Conservation (phyloP, 1,139 yeast species). For the Magnusiomyces suaveolens region DNA sequence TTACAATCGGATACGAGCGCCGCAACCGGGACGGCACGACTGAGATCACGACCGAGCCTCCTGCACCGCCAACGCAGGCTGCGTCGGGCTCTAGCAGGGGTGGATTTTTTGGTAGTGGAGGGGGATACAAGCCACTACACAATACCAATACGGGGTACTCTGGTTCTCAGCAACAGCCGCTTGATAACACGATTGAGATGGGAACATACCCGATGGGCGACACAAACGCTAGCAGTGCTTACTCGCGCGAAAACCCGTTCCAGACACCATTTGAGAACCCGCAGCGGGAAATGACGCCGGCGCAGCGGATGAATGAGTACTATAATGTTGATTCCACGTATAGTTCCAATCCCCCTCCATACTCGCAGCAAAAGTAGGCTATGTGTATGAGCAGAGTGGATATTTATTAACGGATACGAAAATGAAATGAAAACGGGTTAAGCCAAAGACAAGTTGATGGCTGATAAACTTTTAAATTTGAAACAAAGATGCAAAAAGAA, state of each 20-base stretch:
- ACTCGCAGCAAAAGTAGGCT: too few relatives aligned
- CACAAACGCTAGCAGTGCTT: background rate
- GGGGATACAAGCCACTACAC: background rate
- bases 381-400: too few relatives aligned
- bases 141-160: background rate
- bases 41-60: background rate
- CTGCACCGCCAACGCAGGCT: background rate
- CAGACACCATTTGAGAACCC: background rate
- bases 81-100: background rate
- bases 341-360: too few relatives aligned
- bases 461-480: too few relatives aligned
- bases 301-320: background rate
- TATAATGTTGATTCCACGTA: background rate
- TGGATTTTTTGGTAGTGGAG: background rate
- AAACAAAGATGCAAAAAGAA: too few relatives aligned
- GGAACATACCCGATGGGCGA: constrained; percentile 1
- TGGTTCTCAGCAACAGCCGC: background rate
- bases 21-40: background rate
- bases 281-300: background rate
- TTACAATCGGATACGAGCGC: background rate
- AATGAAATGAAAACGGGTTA: too few relatives aligned
- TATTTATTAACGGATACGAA: too few relatives aligned
- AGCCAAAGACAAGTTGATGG: too few relatives aligned
- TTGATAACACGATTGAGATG: constrained; percentile 6
- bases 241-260: background rate